A percentile compares a stretch with the other conserved stretches of the same genome.
These are phyloP conservation scores for Stephania cephalantha DNA, from an alignment of 164 flowering plant genomes.

Conservation along the genomic window DNA sequence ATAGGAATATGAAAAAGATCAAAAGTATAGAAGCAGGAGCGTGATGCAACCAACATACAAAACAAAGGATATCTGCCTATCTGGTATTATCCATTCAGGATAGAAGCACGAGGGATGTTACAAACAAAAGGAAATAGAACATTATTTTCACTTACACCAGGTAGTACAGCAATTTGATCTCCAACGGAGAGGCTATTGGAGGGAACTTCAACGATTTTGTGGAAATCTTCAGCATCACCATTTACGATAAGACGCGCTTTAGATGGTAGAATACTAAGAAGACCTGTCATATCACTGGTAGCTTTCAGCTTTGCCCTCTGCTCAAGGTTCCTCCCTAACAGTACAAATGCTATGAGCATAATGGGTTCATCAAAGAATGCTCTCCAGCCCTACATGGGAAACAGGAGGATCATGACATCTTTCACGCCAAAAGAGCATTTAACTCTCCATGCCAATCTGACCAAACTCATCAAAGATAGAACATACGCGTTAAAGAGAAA, in stretches of 20 bases:
- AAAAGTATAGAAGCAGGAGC: not conserved
- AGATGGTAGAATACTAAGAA: constrained; percentile 76
- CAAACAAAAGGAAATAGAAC: constrained; percentile 1
- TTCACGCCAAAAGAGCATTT: too few relatives aligned
- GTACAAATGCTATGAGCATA: constrained; percentile 94
- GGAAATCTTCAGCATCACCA: constrained; percentile 29
- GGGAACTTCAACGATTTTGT: constrained; percentile 78
- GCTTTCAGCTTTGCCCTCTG: constrained; percentile 96
- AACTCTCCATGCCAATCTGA: too few relatives aligned
- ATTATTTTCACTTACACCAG: constrained; percentile 63
- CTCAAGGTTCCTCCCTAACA: constrained; percentile 94
- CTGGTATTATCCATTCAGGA: not conserved
- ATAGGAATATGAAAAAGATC: not conserved
- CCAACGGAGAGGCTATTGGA: constrained; percentile 71
- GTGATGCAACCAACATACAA: not conserved
- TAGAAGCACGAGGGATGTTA: not conserved
- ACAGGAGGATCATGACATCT: not conserved
- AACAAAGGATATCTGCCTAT: not conserved
- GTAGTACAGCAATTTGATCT: constrained; percentile 74
- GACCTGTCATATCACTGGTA: constrained; percentile 93
- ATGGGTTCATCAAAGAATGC: constrained; percentile 97
- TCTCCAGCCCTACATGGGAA: constrained; percentile 84
- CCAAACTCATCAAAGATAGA: not conserved
- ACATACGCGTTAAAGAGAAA: not conserved
- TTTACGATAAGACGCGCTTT: constrained; percentile 87